A percentile compares a stretch with the other conserved stretches of the same genome.
Evolutionary conservation across 176 grass and related monocot species (phyloP).

Genomic region (Oryza brachyantha): DNA sequence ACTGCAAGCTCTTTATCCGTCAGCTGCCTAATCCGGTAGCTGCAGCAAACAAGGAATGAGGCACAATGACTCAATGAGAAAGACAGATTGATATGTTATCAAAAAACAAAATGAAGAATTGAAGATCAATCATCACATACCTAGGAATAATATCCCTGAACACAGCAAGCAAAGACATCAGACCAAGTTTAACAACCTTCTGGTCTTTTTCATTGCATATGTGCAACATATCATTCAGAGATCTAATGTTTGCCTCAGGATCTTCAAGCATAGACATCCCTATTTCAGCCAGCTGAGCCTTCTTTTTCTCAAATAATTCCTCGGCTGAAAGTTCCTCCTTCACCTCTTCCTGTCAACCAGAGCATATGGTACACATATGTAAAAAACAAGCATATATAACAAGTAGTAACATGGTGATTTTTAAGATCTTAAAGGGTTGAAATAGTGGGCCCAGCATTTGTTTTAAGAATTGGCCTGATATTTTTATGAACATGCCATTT

Average conservation of each 20-base stretch:
- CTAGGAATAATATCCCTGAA: constrained; percentile 92
- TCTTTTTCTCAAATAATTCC: constrained; percentile 86
- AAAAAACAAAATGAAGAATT: not conserved
- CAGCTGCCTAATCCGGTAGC: constrained; percentile 86
- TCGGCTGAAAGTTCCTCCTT: constrained; percentile 90
- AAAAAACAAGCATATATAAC: not conserved
- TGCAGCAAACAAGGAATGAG: constrained; percentile 38
- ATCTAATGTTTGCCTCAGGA: constrained; percentile 85
- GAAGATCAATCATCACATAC: constrained; percentile 11
- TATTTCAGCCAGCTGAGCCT: constrained; percentile 78
- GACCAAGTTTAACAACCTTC: constrained; percentile 73
- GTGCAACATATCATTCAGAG: constrained; percentile 73
- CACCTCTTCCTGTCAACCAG: constrained; percentile 67
- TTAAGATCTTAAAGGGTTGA: not conserved
- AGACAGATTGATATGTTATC: not conserved
- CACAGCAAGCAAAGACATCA: constrained; percentile 92
- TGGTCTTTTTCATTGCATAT: constrained; percentile 73
- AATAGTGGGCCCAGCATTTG: not conserved
- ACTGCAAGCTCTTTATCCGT: constrained; percentile 89
- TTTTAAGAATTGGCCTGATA: not conserved
- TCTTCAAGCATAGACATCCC: constrained; percentile 87
- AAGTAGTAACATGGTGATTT: not conserved
- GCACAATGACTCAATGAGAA: constrained; percentile 8
- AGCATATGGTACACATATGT: not conserved
- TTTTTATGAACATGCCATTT: not conserved